A percentile compares a stretch with the other conserved stretches of the same genome.
These are phyloP conservation scores for Elaeis oleifera DNA, from an alignment of 202 grass and related monocot genomes.

Conservation along the genomic window DNA sequence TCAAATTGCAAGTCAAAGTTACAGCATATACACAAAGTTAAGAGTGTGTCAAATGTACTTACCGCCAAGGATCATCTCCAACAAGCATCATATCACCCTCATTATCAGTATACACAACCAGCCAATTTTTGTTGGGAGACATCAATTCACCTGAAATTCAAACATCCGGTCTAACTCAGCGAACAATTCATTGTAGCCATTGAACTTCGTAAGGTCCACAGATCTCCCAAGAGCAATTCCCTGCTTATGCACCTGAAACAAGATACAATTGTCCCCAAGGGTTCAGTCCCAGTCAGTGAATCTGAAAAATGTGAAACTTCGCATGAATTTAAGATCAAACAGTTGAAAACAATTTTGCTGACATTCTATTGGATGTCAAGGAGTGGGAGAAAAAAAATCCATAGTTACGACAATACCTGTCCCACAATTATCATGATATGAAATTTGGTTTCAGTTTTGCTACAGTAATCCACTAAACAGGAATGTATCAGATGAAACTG, in stretches of 20 bases:
- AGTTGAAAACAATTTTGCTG: no score
- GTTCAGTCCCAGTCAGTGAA: no score
- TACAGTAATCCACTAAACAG: no score
- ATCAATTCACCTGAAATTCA: constrained; percentile 66
- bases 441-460: no score
- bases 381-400: not conserved
- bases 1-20: not conserved
- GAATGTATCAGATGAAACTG: no score
- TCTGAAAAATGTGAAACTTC: no score
- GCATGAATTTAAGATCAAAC: no score
- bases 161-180: constrained; percentile 88
- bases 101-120: constrained; percentile 82
- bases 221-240: constrained; percentile 91
- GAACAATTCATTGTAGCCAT: constrained; percentile 45
- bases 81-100: constrained; percentile 99
- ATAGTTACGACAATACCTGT: no score
- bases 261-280: not conserved
- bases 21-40: not conserved
- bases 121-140: constrained; percentile 55
- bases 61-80: constrained; percentile 97
- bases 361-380: not conserved
- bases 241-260: constrained; percentile 88
- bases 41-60: constrained; percentile 6
- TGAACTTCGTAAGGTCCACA: constrained; percentile 84
- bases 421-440: no score